Conservation (phyloP, 495 filamentous ascomycete species). For the Neurospora terricola region DNA sequence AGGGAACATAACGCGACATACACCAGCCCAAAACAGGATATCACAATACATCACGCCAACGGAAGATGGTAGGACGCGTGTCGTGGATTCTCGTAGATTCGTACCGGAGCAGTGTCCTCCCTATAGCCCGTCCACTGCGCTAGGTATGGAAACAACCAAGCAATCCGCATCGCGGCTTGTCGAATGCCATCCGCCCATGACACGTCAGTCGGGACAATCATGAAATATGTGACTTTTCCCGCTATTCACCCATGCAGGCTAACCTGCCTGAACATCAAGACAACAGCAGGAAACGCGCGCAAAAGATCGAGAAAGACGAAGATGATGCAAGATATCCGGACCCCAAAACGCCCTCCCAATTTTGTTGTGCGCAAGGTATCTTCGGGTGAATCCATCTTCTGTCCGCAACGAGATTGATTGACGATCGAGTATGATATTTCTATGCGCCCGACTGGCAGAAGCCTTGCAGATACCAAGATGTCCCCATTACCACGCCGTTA, state of each 20-base stretch:
- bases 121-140: slow-evolving; percentile 28
- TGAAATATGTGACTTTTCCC: slow-evolving; percentile 40
- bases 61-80: slow-evolving; percentile 1
- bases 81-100: slow-evolving; percentile 44
- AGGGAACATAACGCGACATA: neutral
- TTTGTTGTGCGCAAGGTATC: slow-evolving; percentile 35
- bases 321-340: slow-evolving; percentile 83
- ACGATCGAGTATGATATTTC: slow-evolving; percentile 30
- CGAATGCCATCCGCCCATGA: slow-evolving; percentile 20
- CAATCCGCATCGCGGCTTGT: slow-evolving; percentile 43
- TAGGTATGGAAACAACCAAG: slow-evolving; percentile 47
- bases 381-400: slow-evolving; percentile 65
- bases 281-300: slow-evolving; percentile 18
- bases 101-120: slow-evolving; percentile 40
- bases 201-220: slow-evolving; percentile 26
- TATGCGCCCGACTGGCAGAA: slow-evolving; percentile 38
- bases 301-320: slow-evolving; percentile 30
- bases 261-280: slow-evolving; percentile 29
- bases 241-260: slow-evolving; percentile 44
- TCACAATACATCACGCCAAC: slow-evolving; percentile 3
- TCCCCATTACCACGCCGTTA: slow-evolving; percentile 35
- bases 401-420: slow-evolving; percentile 49
- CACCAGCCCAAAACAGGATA: neutral
- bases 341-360: slow-evolving; percentile 50
- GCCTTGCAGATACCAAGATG: slow-evolving; percentile 43